A percentile compares a stretch with the other conserved stretches of the same genome.
Evolutionary conservation across 2,329 filamentous ascomycete genomes (phyloP).

Genomic region (Penicillium fuscoglaucum): DNA sequence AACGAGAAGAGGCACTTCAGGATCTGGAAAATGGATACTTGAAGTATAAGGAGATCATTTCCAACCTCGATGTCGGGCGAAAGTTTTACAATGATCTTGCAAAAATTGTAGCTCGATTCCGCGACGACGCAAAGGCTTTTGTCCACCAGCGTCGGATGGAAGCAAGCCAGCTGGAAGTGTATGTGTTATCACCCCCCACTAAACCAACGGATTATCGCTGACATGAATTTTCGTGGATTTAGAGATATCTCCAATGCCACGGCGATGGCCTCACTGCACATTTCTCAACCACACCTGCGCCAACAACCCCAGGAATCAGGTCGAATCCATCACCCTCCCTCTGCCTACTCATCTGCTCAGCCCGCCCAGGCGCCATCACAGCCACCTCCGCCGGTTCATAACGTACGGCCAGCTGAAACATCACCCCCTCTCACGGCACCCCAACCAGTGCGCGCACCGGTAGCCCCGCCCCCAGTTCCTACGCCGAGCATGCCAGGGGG

Average conservation of each 20-base stretch:
- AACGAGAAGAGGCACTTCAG: slow-evolving; percentile 84
- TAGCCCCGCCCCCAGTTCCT: slow-evolving; percentile 55
- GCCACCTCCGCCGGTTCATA: slow-evolving; percentile 46
- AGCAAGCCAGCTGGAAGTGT: slow-evolving; percentile 75
- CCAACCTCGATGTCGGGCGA: slow-evolving; percentile 83
- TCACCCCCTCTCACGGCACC: slow-evolving; percentile 48
- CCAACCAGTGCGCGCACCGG: slow-evolving; percentile 45
- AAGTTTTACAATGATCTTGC: slow-evolving; percentile 98
- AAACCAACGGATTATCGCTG: neutral
- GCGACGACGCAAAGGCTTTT: slow-evolving; percentile 77
- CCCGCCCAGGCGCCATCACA: slow-evolving; percentile 43
- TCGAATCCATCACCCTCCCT: slow-evolving; percentile 28
- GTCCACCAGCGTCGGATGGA: slow-evolving; percentile 78
- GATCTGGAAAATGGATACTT: slow-evolving; percentile 86
- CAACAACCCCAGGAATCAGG: slow-evolving; percentile 35
- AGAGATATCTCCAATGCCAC: slow-evolving; percentile 57
- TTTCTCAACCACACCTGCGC: slow-evolving; percentile 40
- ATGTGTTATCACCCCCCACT: slow-evolving; percentile 34
- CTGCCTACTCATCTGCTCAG: slow-evolving; percentile 33
- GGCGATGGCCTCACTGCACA: slow-evolving; percentile 59
- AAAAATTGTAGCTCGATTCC: slow-evolving; percentile 80
- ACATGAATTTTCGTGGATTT: slow-evolving; percentile 4
- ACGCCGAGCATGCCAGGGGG: slow-evolving; percentile 44
- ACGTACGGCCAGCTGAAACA: slow-evolving; percentile 38
- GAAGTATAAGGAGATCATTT: slow-evolving; percentile 94